Evolutionary conservation across 345 rosid genomes (phyloP).

Genomic region (Salix purpurea): DNA sequence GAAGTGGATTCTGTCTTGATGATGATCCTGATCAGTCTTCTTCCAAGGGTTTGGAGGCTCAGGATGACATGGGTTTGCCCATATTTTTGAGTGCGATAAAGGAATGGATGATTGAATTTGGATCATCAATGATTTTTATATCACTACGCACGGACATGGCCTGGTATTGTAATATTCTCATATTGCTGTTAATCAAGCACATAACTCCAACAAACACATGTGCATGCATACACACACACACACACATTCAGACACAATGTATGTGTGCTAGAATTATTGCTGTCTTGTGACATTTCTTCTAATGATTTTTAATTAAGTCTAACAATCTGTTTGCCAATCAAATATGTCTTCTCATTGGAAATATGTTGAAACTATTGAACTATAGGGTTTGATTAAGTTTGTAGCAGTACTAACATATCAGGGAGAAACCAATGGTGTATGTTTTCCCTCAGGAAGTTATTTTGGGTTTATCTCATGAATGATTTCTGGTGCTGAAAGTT

Average conservation of each 20-base stretch:
- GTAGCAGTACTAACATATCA: neutral
- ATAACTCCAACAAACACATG: neutral
- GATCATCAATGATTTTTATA: conserved; percentile 51
- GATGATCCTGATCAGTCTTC: conserved; percentile 40
- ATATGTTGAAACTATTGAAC: neutral
- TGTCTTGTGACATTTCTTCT: neutral
- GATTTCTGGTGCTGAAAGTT: neutral
- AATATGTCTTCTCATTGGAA: neutral
- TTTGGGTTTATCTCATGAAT: neutral
- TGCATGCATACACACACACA: neutral
- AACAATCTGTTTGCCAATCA: neutral
- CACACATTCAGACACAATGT: neutral
- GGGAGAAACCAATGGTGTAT: neutral
- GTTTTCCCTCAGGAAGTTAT: neutral
- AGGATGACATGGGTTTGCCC: conserved; percentile 40
- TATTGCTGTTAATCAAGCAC: neutral
- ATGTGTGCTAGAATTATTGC: neutral
- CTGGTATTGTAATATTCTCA: conserved; percentile 46
- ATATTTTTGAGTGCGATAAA: conserved; percentile 65
- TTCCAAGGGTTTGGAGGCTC: conserved; percentile 29
- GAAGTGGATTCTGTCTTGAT: conserved; percentile 52
- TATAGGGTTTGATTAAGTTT: neutral
- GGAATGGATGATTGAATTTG: conserved; percentile 87
- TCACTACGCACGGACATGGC: conserved; percentile 74
- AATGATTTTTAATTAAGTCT: neutral